Base-by-base conservation (phyloP, 805 yeast genomes). In the Ogataea kodamae region DNA sequence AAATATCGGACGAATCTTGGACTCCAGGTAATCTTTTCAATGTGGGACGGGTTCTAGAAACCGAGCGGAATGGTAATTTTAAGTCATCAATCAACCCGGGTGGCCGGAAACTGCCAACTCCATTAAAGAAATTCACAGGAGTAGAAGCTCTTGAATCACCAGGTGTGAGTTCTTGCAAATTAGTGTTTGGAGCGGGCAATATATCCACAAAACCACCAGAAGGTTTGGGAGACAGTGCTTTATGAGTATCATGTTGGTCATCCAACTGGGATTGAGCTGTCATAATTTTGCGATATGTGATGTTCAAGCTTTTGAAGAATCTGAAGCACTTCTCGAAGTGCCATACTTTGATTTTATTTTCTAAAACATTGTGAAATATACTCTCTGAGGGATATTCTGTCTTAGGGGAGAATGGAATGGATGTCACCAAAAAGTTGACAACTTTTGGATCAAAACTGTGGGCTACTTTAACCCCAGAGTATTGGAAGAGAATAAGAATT, bases 291-390 rank as follows among this genome's bases (percentile, higher is more conserved):
- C 66, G 45, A 51, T 67, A 48, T 30, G 63, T 35, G 53, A 68
- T 33, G 66, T 74, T 60, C 42, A 74, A 57, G 43, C 71, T 67
- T 45, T 70, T 72, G 49, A 74, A 67, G 40, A 74, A 74, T 26
- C 79, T 54, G 43, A 71, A 69, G 14, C 74, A 76, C 53, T 74
- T 74, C 39, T 72, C 78, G 44, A 65, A 72, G 51, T 70, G 75
- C 81, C 81, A 74, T 14, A 74, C 79, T 48, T 74, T 74, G 37
- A 72, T 72, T 40, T 69, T 67, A 26, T 65, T 57, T 12, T 57
- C 54, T 23, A 60, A 54, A 12, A 72, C 76, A 40, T 67, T 64
- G 36, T 65, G 59, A 46, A 72, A 74, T 5, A 69, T 65, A 49
- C 74, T 78, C 45, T 59, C 62, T 7, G 64, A 40, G 4, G 64